phyloP scores from a whole-genome alignment of 2,329 filamentous ascomycete species.

The Fusarium staphyleae region DNA sequence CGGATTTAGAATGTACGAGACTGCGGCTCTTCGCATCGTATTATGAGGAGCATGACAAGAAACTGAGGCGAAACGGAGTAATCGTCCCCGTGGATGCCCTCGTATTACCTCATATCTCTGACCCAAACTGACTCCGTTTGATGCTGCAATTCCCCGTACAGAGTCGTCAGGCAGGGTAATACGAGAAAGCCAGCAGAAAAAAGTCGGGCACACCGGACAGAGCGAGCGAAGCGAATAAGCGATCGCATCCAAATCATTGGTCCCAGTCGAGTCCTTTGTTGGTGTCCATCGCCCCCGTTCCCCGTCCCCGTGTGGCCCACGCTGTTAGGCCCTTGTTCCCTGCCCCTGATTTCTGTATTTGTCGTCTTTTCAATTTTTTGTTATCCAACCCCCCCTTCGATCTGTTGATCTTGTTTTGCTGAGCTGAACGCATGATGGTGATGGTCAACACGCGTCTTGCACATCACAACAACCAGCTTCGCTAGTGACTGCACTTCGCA shows the following conservation, averaged over 20 bases:
- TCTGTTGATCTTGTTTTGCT: slow-evolving; percentile 12
- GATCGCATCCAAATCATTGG: slow-evolving; percentile 35
- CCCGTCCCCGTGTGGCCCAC: slow-evolving; percentile 29
- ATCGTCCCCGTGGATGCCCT: background rate
- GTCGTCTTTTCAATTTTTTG: slow-evolving; percentile 13
- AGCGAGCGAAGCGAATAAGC: slow-evolving; percentile 21
- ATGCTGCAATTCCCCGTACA: slow-evolving; percentile 7
- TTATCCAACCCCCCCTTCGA: slow-evolving; percentile 26
- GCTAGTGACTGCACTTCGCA: background rate
- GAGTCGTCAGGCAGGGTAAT: slow-evolving; percentile 23
- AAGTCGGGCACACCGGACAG: slow-evolving; percentile 22
- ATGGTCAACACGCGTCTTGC: background rate
- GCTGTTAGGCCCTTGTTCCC: slow-evolving; percentile 31
- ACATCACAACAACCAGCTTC: slow-evolving; percentile 4
- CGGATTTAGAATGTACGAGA: slow-evolving; percentile 2
- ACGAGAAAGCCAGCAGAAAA: slow-evolving; percentile 36
- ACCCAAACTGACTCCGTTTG: background rate
- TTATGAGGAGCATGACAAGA: slow-evolving; percentile 18
- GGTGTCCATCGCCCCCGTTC: slow-evolving; percentile 20
- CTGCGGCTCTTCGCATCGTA: slow-evolving; percentile 24
- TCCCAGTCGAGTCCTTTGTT: slow-evolving; percentile 18
- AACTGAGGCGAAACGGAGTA: slow-evolving; percentile 1
- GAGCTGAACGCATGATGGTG: slow-evolving; percentile 1
- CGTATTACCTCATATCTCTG: slow-evolving; percentile 7
- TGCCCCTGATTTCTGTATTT: slow-evolving; percentile 14